phyloP scores from a whole-genome alignment of 768 basidiomycete genomes.

The Sarcodon aspratus region DNA sequence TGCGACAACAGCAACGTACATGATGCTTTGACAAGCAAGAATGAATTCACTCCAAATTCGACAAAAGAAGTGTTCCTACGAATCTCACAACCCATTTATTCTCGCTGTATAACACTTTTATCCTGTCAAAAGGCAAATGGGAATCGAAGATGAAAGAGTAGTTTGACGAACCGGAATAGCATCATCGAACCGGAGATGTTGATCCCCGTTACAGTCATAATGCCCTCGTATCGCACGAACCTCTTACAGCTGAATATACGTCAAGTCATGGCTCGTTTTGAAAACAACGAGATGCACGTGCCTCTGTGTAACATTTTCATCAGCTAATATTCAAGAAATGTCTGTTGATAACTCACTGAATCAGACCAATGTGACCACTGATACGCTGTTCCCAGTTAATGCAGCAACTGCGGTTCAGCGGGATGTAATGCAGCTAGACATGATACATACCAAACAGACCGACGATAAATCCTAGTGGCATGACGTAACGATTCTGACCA shows the following conservation, averaged over 20 bases:
- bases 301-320: too few relatives aligned
- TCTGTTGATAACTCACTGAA: too few relatives aligned
- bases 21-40: constrained; percentile 34
- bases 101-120: constrained; percentile 19
- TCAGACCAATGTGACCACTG: too few relatives aligned
- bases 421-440: too few relatives aligned
- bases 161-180: constrained; percentile 32
- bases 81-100: constrained; percentile 14
- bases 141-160: not conserved
- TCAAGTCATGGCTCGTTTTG: too few relatives aligned
- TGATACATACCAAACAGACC: constrained; percentile 29
- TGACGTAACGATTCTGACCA: constrained; percentile 52
- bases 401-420: too few relatives aligned
- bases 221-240: constrained; percentile 21
- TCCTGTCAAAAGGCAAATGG: not conserved
- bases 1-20: not conserved
- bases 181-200: constrained; percentile 45
- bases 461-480: constrained; percentile 48
- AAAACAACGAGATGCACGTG: too few relatives aligned
- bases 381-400: too few relatives aligned
- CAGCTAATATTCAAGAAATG: too few relatives aligned
- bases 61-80: constrained; percentile 24
- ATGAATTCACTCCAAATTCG: constrained; percentile 38
- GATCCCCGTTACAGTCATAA: constrained; percentile 42
- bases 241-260: constrained; percentile 11